phyloP scores from a whole-genome alignment of 2,329 filamentous ascomycete genomes.

The Diaporthe vaccinii region DNA sequence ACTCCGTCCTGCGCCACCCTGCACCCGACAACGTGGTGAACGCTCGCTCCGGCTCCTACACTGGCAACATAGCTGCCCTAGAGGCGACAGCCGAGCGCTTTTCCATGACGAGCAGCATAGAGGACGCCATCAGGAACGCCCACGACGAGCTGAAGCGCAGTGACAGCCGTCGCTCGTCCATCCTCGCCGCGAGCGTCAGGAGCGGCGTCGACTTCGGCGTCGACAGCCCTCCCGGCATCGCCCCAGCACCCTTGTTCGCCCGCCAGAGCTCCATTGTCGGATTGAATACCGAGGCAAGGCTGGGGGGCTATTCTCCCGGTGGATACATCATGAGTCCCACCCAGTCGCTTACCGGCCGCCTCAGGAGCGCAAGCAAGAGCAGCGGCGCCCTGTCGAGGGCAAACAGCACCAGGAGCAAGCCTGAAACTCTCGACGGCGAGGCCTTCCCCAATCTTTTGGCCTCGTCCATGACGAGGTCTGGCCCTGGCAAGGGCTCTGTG shows the following conservation, averaged over 20 bases:
- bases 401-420: slow-evolving; percentile 49
- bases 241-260: slow-evolving; percentile 46
- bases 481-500: slow-evolving; percentile 67
- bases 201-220: slow-evolving; percentile 48
- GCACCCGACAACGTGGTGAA: slow-evolving; percentile 68
- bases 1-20: slow-evolving; percentile 67
- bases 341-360: slow-evolving; percentile 70
- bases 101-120: slow-evolving; percentile 81
- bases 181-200: slow-evolving; percentile 64
- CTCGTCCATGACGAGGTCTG: slow-evolving; percentile 61
- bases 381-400: slow-evolving; percentile 48
- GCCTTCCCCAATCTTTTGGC: slow-evolving; percentile 44
- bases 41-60: slow-evolving; percentile 71
- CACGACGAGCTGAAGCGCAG: slow-evolving; percentile 78
- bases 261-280: slow-evolving; percentile 74
- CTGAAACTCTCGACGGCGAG: slow-evolving; percentile 55
- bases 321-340: slow-evolving; percentile 77
- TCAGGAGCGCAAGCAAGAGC: slow-evolving; percentile 68
- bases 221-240: slow-evolving; percentile 43
- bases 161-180: slow-evolving; percentile 76
- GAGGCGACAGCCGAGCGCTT: slow-evolving; percentile 82
- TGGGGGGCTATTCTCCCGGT: slow-evolving; percentile 78
- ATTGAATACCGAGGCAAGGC: slow-evolving; percentile 74
- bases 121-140: slow-evolving; percentile 81
- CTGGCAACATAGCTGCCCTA: slow-evolving; percentile 78